Evolutionary conservation across 371 early-diverging fungal species (phyloP).

Genomic region (Mortierella sp.): DNA sequence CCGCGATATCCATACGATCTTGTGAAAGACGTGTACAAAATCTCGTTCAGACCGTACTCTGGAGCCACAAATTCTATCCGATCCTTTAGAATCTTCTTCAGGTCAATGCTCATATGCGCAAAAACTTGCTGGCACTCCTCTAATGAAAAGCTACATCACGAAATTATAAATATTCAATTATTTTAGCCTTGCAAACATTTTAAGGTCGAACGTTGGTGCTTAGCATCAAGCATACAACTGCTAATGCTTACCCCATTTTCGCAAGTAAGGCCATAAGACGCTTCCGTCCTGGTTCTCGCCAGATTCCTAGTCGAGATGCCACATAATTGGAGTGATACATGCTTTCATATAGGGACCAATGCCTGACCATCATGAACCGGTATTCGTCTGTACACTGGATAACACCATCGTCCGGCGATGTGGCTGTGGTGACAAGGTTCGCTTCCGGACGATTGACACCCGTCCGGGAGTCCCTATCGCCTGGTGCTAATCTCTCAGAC

Average conservation of each 20-base stretch:
- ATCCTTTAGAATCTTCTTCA: conserved; percentile 71
- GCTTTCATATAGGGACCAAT: conserved; percentile 91
- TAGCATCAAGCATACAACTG: too few species aligned
- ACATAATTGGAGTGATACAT: conserved; percentile 91
- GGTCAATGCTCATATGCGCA: conserved; percentile 83
- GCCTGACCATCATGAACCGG: conserved; percentile 85
- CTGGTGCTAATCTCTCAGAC: conserved; percentile 59
- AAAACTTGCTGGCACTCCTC: conserved; percentile 76
- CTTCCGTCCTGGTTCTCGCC: conserved; percentile 85
- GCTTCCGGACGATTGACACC: neutral
- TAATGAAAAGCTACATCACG: conserved; percentile 66
- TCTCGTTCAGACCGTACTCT: conserved; percentile 81
- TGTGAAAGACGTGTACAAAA: conserved; percentile 83
- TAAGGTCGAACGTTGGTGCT: neutral
- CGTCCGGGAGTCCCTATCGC: neutral
- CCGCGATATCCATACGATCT: conserved; percentile 84
- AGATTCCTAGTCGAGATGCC: conserved; percentile 84
- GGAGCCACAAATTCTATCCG: conserved; percentile 80
- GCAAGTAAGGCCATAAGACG: conserved; percentile 83
- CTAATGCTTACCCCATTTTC: conserved; percentile 77
- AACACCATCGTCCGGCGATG: conserved; percentile 24
- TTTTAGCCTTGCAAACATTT: too few species aligned
- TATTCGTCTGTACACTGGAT: conserved; percentile 73
- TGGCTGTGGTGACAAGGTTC: neutral
- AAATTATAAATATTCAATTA: too few species aligned